Percentiles rank a stretch among this genome's conserved stretches.
Evolutionary conservation across 345 rosid genomes (phyloP).

Genomic region (Schrenkiella parvula): DNA sequence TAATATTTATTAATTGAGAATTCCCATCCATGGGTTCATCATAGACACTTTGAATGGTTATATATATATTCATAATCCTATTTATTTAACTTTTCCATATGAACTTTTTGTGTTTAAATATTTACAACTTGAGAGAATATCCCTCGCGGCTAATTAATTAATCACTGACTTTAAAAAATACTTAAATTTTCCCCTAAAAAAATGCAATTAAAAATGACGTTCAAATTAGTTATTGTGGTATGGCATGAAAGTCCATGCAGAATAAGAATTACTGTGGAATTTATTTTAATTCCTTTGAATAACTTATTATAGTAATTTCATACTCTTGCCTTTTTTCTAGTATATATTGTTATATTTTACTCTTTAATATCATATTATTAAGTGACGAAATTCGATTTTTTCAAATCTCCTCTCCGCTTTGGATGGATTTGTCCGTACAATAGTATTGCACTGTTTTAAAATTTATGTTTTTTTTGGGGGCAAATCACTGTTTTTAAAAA

Average conservation of each 20-base stretch:
- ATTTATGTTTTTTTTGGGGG: not conserved
- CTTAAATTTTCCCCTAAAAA: not conserved
- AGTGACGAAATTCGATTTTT: constrained; percentile 19
- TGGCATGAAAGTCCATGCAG: constrained; percentile 23
- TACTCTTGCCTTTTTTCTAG: not conserved
- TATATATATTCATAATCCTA: constrained; percentile 14
- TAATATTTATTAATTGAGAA: too few species aligned
- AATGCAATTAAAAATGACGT: constrained; percentile 13
- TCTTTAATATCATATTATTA: constrained; percentile 4
- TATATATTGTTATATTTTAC: not conserved
- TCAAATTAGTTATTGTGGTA: not conserved
- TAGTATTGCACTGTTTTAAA: not conserved
- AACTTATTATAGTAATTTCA: constrained; percentile 11
- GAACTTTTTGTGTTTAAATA: constrained; percentile 1
- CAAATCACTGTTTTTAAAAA: not conserved
- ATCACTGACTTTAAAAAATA: not conserved
- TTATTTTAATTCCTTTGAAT: not conserved
- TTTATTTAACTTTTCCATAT: constrained; percentile 2
- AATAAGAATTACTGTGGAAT: not conserved
- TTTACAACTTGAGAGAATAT: constrained; percentile 22
- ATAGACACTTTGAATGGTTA: constrained; percentile 22
- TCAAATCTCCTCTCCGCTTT: constrained; percentile 13
- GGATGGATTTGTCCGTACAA: constrained; percentile 26
- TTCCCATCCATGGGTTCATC: constrained; percentile 23
- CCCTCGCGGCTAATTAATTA: not conserved